Evolutionary conservation across 495 filamentous ascomycete species (phyloP), one percentile per base, ranked within the genome.

Genomic region (Halenospora varia): DNA sequence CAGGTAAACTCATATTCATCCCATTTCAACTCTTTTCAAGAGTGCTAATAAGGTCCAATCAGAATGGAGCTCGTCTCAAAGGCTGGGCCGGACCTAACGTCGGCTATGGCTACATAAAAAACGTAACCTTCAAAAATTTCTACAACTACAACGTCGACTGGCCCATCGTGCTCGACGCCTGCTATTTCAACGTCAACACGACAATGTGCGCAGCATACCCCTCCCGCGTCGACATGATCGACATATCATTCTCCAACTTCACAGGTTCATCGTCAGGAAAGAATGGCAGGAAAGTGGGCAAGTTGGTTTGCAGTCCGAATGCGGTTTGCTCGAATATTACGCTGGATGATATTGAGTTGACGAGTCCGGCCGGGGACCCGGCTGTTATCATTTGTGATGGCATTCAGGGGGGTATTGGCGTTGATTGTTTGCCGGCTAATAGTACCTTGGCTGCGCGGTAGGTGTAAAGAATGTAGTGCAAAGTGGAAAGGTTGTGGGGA

Each of bases 101-200:
- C 2, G 81, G 81, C 1, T 83, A 83, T 52, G 80, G 81, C 13
- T 79, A 75, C 26, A 78, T 83, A 60, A 75, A 77, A 60, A 83
- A 84, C 59, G 72, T 83, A 61, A 83, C 81, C 1, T 84, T 81
- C 66, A 75, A 76, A 55, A 74, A 83, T 66, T 77, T 84, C 57
- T 76, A 71, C 57, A 70, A 81, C 19, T 77, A 74, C 48, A 81
- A 82, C 58, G 80, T 77, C 25, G 80, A 82, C 51, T 67, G 73
- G 46, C 73, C 80, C 0, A 68, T 80, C 11, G 77, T 80, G n/a
- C 53, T 84, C 15, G 80, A 82, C 51, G 77, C 72, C 19, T 83
- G 81, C 62, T 84, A 83, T 66, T 84, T 82, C 62, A 73, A 82
- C 59, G 70, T 82, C 25, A 73, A 79, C 53, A n/a, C 60, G 2